These are phyloP conservation scores for Lasiosphaeria hispida DNA, from an alignment of 495 filamentous ascomycete genomes.

Conservation along the genomic window DNA sequence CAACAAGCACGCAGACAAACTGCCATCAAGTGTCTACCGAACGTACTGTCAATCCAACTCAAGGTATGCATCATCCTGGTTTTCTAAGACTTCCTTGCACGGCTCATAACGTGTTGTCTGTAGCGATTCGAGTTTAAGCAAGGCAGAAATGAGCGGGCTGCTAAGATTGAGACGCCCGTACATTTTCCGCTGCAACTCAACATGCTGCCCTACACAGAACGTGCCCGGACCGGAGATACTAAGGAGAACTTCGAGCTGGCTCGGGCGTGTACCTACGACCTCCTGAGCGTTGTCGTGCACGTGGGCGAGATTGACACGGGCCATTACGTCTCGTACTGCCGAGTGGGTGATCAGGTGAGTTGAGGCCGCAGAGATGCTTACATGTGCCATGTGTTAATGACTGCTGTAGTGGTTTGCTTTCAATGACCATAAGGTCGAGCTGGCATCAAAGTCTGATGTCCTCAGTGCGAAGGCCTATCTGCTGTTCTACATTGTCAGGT, in stretches of 20 bases:
- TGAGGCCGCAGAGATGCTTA: not conserved
- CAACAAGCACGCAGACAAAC: constrained; percentile 78
- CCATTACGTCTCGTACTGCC: constrained; percentile 85
- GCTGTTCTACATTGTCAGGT: constrained; percentile 78
- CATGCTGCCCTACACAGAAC: constrained; percentile 81
- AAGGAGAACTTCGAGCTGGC: constrained; percentile 47
- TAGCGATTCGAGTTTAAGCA: constrained; percentile 78
- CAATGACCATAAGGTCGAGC: constrained; percentile 85
- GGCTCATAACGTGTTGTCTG: not conserved
- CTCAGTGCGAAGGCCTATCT: constrained; percentile 80
- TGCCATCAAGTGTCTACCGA: constrained; percentile 73
- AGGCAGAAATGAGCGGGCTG: constrained; percentile 54
- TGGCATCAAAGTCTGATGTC: constrained; percentile 75
- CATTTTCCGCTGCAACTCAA: constrained; percentile 82
- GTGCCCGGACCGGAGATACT: constrained; percentile 41
- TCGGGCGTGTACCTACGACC: constrained; percentile 68
- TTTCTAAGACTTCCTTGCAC: not conserved
- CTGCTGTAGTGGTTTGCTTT: constrained; percentile 75
- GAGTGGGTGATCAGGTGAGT: constrained; percentile 71
- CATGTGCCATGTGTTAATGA: constrained; percentile 1
- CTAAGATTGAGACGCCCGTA: constrained; percentile 78
- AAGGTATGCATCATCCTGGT: constrained; percentile 58
- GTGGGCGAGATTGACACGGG: constrained; percentile 82
- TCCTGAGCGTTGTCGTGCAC: constrained; percentile 83
- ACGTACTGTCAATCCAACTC: constrained; percentile 85